Evolutionary conservation across 768 basidiomycete species (phyloP).

Genomic region (Tremella yokohamensis): DNA sequence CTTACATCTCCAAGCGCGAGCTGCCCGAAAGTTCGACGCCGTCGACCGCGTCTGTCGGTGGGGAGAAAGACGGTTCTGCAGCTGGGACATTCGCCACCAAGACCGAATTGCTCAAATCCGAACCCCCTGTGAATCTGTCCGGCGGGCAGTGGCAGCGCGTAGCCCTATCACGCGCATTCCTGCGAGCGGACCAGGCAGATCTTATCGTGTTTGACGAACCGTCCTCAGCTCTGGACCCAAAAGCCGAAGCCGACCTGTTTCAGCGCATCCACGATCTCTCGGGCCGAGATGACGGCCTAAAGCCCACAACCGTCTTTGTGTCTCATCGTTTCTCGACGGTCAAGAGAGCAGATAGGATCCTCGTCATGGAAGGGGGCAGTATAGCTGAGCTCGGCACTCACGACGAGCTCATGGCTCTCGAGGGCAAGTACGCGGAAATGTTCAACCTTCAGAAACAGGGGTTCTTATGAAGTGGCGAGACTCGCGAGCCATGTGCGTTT

Average conservation of each 20-base stretch:
- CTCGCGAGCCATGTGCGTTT: no score
- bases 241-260: constrained; percentile 39
- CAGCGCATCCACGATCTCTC: constrained; percentile 37
- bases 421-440: constrained; percentile 40
- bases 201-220: constrained; percentile 68
- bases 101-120: no score
- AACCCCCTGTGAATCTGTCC: no score
- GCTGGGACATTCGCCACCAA: constrained; percentile 58
- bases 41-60: no score
- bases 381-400: constrained; percentile 41
- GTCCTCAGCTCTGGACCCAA: constrained; percentile 43
- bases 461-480: no score
- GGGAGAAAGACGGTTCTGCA: constrained; percentile 41
- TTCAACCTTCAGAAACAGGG: constrained; percentile 44
- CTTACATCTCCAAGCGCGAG: no score
- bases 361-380: constrained; percentile 36
- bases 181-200: constrained; percentile 73
- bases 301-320: constrained; percentile 38
- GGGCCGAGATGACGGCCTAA: not conserved
- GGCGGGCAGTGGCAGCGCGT: constrained; percentile 67
- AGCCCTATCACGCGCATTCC: constrained; percentile 80
- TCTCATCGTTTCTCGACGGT: constrained; percentile 40
- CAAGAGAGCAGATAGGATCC: constrained; percentile 34
- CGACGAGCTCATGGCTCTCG: constrained; percentile 31
- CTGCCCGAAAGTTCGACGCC: no score